Base-by-base conservation (phyloP, 2,329 filamentous ascomycete species). In the Talaromyces sp. region DNA sequence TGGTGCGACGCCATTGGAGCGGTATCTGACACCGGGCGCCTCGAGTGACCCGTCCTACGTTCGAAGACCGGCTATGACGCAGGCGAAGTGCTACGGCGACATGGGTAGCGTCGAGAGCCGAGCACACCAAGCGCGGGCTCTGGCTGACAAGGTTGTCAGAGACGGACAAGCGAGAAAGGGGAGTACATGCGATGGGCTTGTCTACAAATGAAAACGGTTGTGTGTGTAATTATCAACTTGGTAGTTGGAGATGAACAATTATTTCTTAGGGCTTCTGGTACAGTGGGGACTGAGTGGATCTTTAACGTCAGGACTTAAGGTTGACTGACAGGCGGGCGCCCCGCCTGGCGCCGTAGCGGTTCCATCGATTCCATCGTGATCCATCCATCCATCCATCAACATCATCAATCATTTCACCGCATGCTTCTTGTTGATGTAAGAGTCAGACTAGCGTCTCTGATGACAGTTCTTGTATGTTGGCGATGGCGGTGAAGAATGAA, bases 21-120 rank as follows among this genome's bases (percentile, higher is more conserved):
- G 72, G 6, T 72, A 70, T 45, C 63, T 74, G 6, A 71, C 69
- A 1, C 69, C 69, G 7, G 67, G 67, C 33, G 71, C 68, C 31
- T 65, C 64, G 16, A 68, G 67, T 52, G 70, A 71, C 27, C 70
- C 67, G 8, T 65, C 64, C 14, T 68, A 67, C 52, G 67, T 69
- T 33, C 63, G 63, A 14, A 64, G 67, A 48, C 52, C 63, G 5
- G 67, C 69, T 24, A 50, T 73, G 10, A 66, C 60, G 4, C 56
- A 67, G 10, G 52, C 69, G 58, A 1, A 63, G 64, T 22, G 60
- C 10, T 68, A 70, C 57, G 71, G 68, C 1, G 64, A 65, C 54
- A 43, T 68, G 63, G 67, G 70, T 14, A 66, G 64, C 7, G 60
- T 43, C 19, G 66, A 67, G 10, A 52, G 66, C 19, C 68, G 72